A percentile compares a stretch with the other conserved stretches of the same genome.
Evolutionary conservation across 2,329 filamentous ascomycete genomes (phyloP).

Genomic region (Fusarium incarnatum): DNA sequence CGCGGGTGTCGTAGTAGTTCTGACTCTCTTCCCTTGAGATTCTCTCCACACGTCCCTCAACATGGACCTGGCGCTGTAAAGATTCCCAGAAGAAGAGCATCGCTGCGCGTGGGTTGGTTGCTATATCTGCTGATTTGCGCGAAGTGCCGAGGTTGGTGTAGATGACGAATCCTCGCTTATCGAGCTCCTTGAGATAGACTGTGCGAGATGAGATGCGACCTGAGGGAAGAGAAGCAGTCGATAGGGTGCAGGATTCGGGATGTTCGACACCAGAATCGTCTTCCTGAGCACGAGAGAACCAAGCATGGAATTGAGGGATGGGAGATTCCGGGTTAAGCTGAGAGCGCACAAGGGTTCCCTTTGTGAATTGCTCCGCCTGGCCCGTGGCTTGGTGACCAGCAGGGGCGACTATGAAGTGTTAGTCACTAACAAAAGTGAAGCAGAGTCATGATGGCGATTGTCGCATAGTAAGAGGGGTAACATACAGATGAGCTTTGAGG

Average conservation of each 20-base stretch:
- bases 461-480: conserved; percentile 11
- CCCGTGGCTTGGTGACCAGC: conserved; percentile 66
- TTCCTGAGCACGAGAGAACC: conserved; percentile 81
- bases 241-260: conserved; percentile 88
- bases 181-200: conserved; percentile 96
- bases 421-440: neutral
- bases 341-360: conserved; percentile 67
- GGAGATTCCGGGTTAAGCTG: conserved; percentile 74
- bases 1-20: conserved; percentile 73
- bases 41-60: conserved; percentile 81
- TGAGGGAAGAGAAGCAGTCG: conserved; percentile 84
- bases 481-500: conserved; percentile 63
- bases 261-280: conserved; percentile 68
- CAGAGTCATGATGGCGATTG: conserved; percentile 9
- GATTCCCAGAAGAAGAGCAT: conserved; percentile 92
- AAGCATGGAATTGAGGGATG: conserved; percentile 85
- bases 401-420: conserved; percentile 66
- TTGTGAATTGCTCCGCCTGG: conserved; percentile 81
- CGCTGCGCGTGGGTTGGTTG: conserved; percentile 79
- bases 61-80: conserved; percentile 87
- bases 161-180: conserved; percentile 83
- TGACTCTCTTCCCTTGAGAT: conserved; percentile 78
- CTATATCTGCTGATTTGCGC: conserved; percentile 74
- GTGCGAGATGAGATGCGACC: conserved; percentile 86
- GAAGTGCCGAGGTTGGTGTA: conserved; percentile 93